Percentiles rank a stretch among this genome's conserved stretches.
Conservation (phyloP, 495 filamentous ascomycete species). For the Talaromyces liani region DNA sequence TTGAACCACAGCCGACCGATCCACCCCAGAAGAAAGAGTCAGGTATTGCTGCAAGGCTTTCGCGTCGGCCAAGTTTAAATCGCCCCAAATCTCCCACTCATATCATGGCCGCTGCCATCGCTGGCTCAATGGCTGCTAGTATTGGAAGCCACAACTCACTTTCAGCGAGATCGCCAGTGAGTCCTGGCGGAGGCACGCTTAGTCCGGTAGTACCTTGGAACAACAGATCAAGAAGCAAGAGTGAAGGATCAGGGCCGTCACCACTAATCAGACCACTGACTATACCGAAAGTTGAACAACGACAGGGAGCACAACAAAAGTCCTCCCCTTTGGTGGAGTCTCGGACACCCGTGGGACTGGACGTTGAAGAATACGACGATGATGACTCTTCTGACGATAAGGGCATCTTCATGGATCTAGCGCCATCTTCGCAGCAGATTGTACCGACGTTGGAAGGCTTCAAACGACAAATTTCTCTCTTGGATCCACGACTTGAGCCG, state of each 20-base stretch:
- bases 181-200: not conserved
- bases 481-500: constrained; percentile 62
- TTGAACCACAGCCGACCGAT: constrained; percentile 22
- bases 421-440: constrained; percentile 39
- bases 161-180: not conserved
- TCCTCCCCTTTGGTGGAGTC: not conserved
- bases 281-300: not conserved
- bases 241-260: constrained; percentile 39
- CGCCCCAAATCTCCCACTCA: constrained; percentile 54
- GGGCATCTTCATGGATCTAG: constrained; percentile 42
- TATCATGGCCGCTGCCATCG: constrained; percentile 50
- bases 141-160: constrained; percentile 38
- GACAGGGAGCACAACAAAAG: not conserved
- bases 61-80: constrained; percentile 47
- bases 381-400: constrained; percentile 42
- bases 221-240: constrained; percentile 50
- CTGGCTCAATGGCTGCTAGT: constrained; percentile 53
- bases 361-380: constrained; percentile 30
- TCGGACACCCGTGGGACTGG: constrained; percentile 11
- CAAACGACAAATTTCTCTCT: constrained; percentile 59
- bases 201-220: constrained; percentile 1
- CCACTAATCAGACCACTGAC: not conserved
- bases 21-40: constrained; percentile 34
- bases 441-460: constrained; percentile 73
- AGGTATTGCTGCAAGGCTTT: constrained; percentile 44